phyloP scores from a whole-genome alignment of 176 grass and related monocot species.

The Paspalum notatum region DNA sequence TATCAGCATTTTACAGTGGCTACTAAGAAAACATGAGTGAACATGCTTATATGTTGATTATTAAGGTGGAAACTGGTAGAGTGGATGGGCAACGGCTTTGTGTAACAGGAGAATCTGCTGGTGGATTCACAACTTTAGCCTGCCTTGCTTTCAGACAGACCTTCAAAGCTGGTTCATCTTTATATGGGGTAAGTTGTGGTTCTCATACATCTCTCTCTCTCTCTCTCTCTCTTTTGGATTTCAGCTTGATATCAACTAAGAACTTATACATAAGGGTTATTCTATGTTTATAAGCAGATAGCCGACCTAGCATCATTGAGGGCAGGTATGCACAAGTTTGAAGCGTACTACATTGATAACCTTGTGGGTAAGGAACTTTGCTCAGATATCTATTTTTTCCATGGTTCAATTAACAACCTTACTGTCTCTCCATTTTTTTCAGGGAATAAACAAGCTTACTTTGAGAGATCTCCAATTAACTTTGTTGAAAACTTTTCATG shows the following conservation, averaged over 20 bases:
- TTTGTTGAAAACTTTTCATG: slow-evolving; percentile 65
- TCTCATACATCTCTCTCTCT: not conserved
- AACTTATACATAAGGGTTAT: not conserved
- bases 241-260: slow-evolving; percentile 7
- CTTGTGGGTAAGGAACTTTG: slow-evolving; percentile 65
- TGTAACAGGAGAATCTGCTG: slow-evolving; percentile 80
- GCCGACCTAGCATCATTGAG: slow-evolving; percentile 71
- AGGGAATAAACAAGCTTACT: slow-evolving; percentile 58
- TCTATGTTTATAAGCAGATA: slow-evolving; percentile 55
- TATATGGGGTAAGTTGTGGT: slow-evolving; percentile 72
- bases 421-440: slow-evolving; percentile 31
- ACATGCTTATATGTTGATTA: slow-evolving; percentile 36
- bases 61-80: slow-evolving; percentile 73
- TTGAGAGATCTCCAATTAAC: slow-evolving; percentile 71
- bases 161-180: slow-evolving; percentile 84
- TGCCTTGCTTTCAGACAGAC: slow-evolving; percentile 85
- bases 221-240: not conserved
- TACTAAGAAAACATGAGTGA: slow-evolving; percentile 28
- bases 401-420: slow-evolving; percentile 12
- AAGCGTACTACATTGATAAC: slow-evolving; percentile 79
- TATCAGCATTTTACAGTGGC: not conserved
- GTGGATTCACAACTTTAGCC: slow-evolving; percentile 89
- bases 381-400: not conserved
- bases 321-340: slow-evolving; percentile 73
- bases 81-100: slow-evolving; percentile 76